A percentile compares a stretch with the other conserved stretches of the same genome.
Conservation (phyloP, 306 rosid genomes). For the Castanea sativa region DNA sequence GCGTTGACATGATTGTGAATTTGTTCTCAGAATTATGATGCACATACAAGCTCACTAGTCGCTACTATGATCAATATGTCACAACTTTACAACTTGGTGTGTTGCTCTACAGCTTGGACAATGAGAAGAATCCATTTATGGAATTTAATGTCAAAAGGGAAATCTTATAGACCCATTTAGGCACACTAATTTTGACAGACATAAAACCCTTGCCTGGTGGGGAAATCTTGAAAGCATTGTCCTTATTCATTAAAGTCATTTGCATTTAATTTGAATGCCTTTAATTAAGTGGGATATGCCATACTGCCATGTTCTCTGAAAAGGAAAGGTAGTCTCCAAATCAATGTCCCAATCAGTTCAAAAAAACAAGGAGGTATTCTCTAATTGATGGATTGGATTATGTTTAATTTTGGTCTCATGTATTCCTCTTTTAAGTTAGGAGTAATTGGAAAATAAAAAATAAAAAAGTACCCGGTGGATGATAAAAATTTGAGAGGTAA, state of each 20-base stretch:
- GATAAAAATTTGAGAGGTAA: too few relatives aligned
- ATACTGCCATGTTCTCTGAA: not conserved
- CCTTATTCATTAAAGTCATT: not conserved
- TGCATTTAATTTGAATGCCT: not conserved
- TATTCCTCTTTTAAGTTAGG: too few relatives aligned
- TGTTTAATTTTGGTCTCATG: too few relatives aligned
- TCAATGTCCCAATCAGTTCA: not conserved
- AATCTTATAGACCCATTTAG: conserved; percentile 13
- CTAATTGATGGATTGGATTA: too few relatives aligned
- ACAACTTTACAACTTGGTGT: not conserved
- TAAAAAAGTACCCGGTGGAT: too few relatives aligned
- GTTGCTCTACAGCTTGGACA: conserved; percentile 16
- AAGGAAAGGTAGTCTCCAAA: not conserved
- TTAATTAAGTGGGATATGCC: not conserved
- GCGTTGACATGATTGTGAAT: not conserved
- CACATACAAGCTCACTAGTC: not conserved
- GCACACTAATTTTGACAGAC: too few relatives aligned
- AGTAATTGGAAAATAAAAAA: too few relatives aligned
- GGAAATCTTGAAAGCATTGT: not conserved
- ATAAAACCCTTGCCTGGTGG: too few relatives aligned
- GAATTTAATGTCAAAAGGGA: not conserved
- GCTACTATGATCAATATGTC: not conserved
- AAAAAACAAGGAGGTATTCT: too few relatives aligned
- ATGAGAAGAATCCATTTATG: not conserved
- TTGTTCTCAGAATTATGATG: not conserved